Base-by-base conservation (phyloP, 73 alveolate genomes). In the Symbiodinium natans region DNA sequence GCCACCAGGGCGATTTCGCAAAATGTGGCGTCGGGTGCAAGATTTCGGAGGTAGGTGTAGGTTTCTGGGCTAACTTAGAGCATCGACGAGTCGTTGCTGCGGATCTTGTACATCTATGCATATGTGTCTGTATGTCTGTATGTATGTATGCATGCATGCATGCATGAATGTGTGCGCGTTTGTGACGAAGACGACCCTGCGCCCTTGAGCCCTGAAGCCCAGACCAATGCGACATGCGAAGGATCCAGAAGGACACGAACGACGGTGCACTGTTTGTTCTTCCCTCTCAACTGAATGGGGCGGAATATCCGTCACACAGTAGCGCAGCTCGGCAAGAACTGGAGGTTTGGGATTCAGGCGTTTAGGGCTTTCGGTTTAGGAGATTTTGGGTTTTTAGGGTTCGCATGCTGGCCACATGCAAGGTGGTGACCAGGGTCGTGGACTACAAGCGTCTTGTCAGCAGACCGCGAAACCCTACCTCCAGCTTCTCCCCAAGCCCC, bases 221-320 rank as follows among this genome's bases (percentile, higher is more conserved):
- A n/a, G 71, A 11, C 71, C 31, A 21, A 4, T 29, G 71, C 33
- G 80, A 25, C 29, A 29, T 2, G 19, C 80, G 33, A 36, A 63
- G 80, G 80, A 92, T 92, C 83, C 98, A 92, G 92, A 74, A 75
- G 29, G 46, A 33, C 11, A 63, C 34, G 83, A 92, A 92, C 54
- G 98, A 56, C 10, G 98, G 98, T 5, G 98, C 98, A 8, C 92
- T 92, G 29, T 92, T 92, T 38, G 98, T 92, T 27, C 42, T 92
- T 92, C 98, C 98, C 2, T 74, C 98, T 21, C 98, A 92, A 63
- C 98, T 92, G 83, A 92, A 92, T 75, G 98, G 98, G 7, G 98
- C 98, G 23, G 98, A 92, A 39, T 92, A 92, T 23, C 92, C 92
- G 4, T 75, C 92, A 4, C 92, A 92, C 73, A 25, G 27, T 27